These are phyloP conservation scores for Mycena albidolilacea DNA, from an alignment of 768 basidiomycete species.

Conservation along the genomic window DNA sequence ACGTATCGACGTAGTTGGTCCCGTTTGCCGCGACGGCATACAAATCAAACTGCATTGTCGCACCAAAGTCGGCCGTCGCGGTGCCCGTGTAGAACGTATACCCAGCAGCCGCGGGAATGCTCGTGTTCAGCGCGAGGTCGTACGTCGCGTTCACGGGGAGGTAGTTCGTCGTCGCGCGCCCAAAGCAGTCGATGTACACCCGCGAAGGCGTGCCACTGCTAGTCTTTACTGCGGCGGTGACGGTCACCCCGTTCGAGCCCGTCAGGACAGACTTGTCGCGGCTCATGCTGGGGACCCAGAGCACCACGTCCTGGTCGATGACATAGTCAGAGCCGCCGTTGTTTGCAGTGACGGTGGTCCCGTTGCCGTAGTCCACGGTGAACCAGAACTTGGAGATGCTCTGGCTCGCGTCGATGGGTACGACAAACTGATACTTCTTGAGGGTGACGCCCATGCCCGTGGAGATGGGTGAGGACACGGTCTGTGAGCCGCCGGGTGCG, in stretches of 20 bases:
- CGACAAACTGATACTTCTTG: conserved; percentile 40
- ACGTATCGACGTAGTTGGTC: conserved; percentile 23
- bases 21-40: conserved; percentile 26
- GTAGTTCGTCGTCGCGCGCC: conserved; percentile 49
- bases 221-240: conserved; percentile 43
- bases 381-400: conserved; percentile 43
- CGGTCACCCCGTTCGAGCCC: not conserved
- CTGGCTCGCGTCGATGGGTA: conserved; percentile 37
- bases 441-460: conserved; percentile 33
- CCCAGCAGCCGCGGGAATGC: conserved; percentile 47
- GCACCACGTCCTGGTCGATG: conserved; percentile 33
- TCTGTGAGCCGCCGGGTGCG: conserved; percentile 6
- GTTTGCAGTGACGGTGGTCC: conserved; percentile 32
- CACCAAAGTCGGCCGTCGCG: conserved; percentile 36
- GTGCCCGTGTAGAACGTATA: conserved; percentile 53
- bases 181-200: conserved; percentile 51
- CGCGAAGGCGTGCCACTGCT: conserved; percentile 47
- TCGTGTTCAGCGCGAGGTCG: conserved; percentile 48
- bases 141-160: conserved; percentile 50
- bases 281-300: conserved; percentile 36
- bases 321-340: conserved; percentile 35
- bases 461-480: conserved; percentile 30
- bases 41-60: conserved; percentile 38
- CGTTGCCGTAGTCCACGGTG: conserved; percentile 37
- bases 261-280: conserved; percentile 32